phyloP scores from a whole-genome alignment of 345 rosid species.

The Gossypium arboreum region DNA sequence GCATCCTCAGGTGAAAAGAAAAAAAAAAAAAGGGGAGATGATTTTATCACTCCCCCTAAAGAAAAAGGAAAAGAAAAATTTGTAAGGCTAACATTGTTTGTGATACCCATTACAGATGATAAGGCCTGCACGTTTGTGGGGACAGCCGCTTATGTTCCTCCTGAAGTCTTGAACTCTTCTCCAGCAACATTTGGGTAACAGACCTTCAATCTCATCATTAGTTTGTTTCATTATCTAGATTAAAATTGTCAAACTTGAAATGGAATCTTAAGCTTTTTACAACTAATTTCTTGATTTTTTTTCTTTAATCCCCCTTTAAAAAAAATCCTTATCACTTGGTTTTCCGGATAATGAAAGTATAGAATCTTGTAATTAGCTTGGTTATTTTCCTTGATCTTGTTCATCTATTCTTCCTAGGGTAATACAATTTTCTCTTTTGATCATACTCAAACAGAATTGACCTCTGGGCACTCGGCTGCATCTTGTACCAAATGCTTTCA shows the following conservation, averaged over 20 bases:
- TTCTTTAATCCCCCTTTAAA: not conserved
- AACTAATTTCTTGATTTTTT: not conserved
- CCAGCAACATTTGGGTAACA: constrained; percentile 95
- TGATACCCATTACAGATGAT: constrained; percentile 55
- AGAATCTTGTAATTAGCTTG: not conserved
- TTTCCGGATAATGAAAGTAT: not conserved
- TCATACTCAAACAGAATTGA: constrained; percentile 73
- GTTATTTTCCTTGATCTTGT: constrained; percentile 16
- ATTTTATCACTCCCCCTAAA: constrained; percentile 10
- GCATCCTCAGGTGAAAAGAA: constrained; percentile 65
- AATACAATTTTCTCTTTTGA: constrained; percentile 28
- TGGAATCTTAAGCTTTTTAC: not conserved
- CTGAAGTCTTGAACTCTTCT: constrained; percentile 96
- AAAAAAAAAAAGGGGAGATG: not conserved
- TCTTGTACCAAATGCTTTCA: constrained; percentile 98
- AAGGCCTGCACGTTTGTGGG: constrained; percentile 96
- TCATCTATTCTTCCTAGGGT: constrained; percentile 22
- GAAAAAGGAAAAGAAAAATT: not conserved
- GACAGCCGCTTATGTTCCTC: constrained; percentile 98
- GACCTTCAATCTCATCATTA: constrained; percentile 3
- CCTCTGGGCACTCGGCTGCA: constrained; percentile 99
- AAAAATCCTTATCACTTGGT: not conserved
- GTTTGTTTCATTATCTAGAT: not conserved
- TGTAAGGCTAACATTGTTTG: constrained; percentile 12
- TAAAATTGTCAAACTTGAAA: constrained; percentile 1